A percentile compares a stretch with the other conserved stretches of the same genome.
Conservation (phyloP, 2,329 filamentous ascomycete species). For the Apiospora phragmitis region DNA sequence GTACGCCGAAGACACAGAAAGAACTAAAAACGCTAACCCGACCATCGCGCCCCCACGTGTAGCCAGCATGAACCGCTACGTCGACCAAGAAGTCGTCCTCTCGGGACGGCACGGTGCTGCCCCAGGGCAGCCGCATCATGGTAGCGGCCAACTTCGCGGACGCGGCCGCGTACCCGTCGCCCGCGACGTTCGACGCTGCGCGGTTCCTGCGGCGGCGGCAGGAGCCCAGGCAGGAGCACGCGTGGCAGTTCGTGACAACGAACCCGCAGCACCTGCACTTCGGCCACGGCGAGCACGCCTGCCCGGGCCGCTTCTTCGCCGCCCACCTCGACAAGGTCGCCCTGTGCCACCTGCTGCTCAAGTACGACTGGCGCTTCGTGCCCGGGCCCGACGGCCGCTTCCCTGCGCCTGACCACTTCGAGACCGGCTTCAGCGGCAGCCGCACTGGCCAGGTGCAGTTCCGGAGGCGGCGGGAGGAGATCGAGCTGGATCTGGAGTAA, state of each 20-base stretch:
- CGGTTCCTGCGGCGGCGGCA: conserved; percentile 31
- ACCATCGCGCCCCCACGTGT: not conserved
- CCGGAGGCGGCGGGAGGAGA: conserved; percentile 27
- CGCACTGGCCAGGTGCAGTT: conserved; percentile 27
- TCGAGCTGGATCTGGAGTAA: conserved; percentile 26
- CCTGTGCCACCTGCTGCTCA: conserved; percentile 29
- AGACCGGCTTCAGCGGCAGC: conserved; percentile 19
- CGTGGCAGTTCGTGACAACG: conserved; percentile 39
- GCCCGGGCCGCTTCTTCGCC: conserved; percentile 34
- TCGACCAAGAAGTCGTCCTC: conserved; percentile 25
- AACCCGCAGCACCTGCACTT: conserved; percentile 34
- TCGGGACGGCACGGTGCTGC: conserved; percentile 30
- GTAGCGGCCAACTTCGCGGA: conserved; percentile 31
- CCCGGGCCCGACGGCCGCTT: conserved; percentile 20
- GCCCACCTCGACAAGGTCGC: conserved; percentile 37
- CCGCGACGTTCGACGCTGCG: conserved; percentile 30
- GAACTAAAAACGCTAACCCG: conserved; percentile 29
- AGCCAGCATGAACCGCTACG: conserved; percentile 34
- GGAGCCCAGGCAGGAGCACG: conserved; percentile 31
- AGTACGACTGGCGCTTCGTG: conserved; percentile 34
- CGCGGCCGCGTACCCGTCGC: conserved; percentile 27
- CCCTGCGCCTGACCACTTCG: conserved; percentile 23
- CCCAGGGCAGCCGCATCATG: conserved; percentile 28
- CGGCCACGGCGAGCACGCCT: conserved; percentile 43
- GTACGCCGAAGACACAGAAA: conserved; percentile 10